Base-by-base conservation (phyloP, 805 yeast species). In the Metschnikowia vanudenii region DNA sequence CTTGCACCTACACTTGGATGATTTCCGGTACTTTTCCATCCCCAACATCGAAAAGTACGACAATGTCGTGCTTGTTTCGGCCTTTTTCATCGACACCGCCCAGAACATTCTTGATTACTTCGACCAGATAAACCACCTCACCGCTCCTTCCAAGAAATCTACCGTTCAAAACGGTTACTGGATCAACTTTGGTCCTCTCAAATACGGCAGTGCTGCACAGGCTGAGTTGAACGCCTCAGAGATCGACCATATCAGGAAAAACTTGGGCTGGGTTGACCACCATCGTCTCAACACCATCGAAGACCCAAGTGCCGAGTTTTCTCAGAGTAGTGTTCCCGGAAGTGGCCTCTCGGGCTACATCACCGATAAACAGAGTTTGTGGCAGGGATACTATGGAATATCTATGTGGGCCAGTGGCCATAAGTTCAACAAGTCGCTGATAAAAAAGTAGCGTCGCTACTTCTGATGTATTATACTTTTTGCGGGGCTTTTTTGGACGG, bases 101-200 rank as follows among this genome's bases (percentile, higher is more conserved):
- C 96, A 88, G 57, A 88, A 91, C 58, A 61, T 88, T 40, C 72
- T 92, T 52, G 84, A 81, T 34, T 91, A 91, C 63, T 64, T 92
- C 45, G 85, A 84, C 44, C 66, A 84, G 1, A 81, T 92, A 31
- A 76, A 77, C 46, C 56, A 62, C 10, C 56, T 84, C 30, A 49
- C 63, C 13, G 52, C 64, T 8, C 61, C 63, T 8, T 65, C 73
- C 10, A 57, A 58, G 8, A 71, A 68, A 8, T 40, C 52, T 14
- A 39, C 49, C 6, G 48, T 56, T 6, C 69, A 68, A 13, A 74
- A 74, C 3, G 84, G 88, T 0, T 71, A 76, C 35, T 92, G 98
- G 98, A 80, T 92, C 52, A 92, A 94, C 61, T 74, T 82, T 12
- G 99, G 99, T 0, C 99, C 99, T 0, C 71, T 94, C 50, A 86